Evolutionary conservation across 805 yeast genomes (phyloP), one percentile per base, ranked within the genome.

Genomic region (Yarrowia sp.): DNA sequence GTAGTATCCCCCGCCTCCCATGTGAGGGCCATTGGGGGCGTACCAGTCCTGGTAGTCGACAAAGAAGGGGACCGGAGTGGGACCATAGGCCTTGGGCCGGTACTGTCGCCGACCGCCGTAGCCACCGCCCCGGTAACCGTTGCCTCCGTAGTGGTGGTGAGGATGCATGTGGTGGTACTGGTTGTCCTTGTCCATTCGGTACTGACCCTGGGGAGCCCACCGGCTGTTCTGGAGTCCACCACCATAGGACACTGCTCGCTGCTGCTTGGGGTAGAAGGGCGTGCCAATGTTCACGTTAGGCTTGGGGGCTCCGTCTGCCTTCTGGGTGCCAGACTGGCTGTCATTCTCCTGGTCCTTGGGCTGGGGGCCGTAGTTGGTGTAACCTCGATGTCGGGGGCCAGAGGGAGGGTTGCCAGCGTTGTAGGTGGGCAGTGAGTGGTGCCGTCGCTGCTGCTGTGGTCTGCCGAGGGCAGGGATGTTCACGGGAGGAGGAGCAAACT

Each of bases 401-500:
- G 46, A 24, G 10, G 44, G 61, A 24, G 61, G 46, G 35, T 52
- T 26, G 32, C 43, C 46, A 4, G 44, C 11, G 10, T 12, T 19
- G 35, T 54, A 54, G 5, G 26, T 11, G 9, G 61, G 61, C 46
- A 54, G 46, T 1, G 61, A 54, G 35, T 54, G 61, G 46, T 54
- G 61, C 9, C 61, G 44, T 26, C 61, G 59, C 43, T 41, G 59
- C 59, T 52, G 51, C 51, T 26, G 40, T 32, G 19, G 56, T 6
- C 46, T 28, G 41, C 30, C 26, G 30, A 36, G 32, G 41, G 66
- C 61, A 17, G 68, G 69, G 16, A 87, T 79, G 70, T 86, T 86
- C 38, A 89, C 85, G 2, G 96, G 96, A 4, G 96, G 93, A 9
- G 96, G 96, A 0, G 96, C 96, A 65, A 89, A 78, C 46, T 79